phyloP scores from a whole-genome alignment of 805 yeast genomes.

The Metschnikowia koreensis region DNA sequence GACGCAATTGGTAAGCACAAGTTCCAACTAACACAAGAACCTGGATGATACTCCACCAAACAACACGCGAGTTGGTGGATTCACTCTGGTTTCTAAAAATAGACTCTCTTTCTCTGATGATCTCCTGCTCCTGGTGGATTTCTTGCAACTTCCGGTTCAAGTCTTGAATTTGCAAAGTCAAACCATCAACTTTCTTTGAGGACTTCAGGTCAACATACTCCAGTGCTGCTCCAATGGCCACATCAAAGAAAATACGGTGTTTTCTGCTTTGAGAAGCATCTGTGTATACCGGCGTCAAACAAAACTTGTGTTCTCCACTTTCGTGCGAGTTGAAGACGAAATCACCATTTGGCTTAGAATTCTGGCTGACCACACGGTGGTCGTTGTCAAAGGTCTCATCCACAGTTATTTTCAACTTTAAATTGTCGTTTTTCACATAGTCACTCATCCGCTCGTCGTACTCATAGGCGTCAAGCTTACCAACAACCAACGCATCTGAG shows the following conservation, averaged over 20 bases:
- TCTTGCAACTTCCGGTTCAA: conserved; percentile 56
- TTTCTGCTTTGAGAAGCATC: conserved; percentile 64
- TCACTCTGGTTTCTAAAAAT: conserved; percentile 76
- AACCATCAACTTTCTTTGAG: conserved; percentile 49
- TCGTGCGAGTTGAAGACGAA: conserved; percentile 82
- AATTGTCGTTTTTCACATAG: conserved; percentile 51
- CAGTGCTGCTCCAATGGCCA: conserved; percentile 62
- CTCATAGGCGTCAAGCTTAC: conserved; percentile 68
- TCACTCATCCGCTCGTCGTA: conserved; percentile 45
- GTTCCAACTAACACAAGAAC: conserved; percentile 62
- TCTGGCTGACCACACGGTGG: conserved; percentile 73
- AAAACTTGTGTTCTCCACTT: conserved; percentile 80
- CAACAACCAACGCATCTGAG: conserved; percentile 75
- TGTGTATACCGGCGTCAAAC: conserved; percentile 60
- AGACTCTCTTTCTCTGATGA: conserved; percentile 75
- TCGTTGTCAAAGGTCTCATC: conserved; percentile 70
- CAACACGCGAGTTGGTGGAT: conserved; percentile 67
- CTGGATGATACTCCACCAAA: conserved; percentile 74
- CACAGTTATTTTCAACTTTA: conserved; percentile 53
- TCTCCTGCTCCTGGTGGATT: conserved; percentile 63
- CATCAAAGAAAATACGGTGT: conserved; percentile 72
- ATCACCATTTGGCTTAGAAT: conserved; percentile 57
- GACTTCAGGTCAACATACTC: conserved; percentile 62
- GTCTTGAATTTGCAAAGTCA: conserved; percentile 54
- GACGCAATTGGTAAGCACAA: conserved; percentile 74